phyloP scores from a whole-genome alignment of 176 grass and related monocot species.

The Oryza meyeriana region DNA sequence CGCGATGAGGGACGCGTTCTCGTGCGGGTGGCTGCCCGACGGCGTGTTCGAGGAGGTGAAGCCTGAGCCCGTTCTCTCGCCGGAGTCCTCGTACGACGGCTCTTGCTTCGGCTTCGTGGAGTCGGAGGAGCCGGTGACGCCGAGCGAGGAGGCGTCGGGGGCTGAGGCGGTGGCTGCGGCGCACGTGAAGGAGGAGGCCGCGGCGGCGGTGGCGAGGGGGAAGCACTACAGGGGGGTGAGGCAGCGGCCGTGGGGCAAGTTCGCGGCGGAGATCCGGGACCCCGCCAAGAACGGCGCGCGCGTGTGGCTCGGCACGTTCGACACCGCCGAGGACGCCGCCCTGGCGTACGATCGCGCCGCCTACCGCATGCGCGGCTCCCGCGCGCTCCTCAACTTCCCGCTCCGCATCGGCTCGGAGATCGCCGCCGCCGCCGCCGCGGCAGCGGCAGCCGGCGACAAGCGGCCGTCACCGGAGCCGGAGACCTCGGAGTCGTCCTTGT shows the following conservation, averaged over 20 bases:
- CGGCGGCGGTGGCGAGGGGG: conserved; percentile 30
- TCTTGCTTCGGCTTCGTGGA: neutral
- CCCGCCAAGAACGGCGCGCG: conserved; percentile 92
- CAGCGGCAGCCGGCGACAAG: conserved; percentile 32
- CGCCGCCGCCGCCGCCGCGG: neutral
- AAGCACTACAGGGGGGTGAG: conserved; percentile 84
- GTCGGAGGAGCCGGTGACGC: conserved; percentile 1
- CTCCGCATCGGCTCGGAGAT: conserved; percentile 69
- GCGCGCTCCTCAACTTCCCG: conserved; percentile 98
- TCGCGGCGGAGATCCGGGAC: conserved; percentile 96
- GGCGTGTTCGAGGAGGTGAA: conserved; percentile 50
- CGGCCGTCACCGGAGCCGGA: conserved; percentile 41
- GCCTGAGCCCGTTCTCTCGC: conserved; percentile 38
- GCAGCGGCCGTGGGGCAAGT: conserved; percentile 98
- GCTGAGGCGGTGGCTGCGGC: neutral
- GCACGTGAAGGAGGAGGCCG: neutral
- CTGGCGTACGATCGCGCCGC: conserved; percentile 87
- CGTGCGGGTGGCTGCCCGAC: conserved; percentile 66
- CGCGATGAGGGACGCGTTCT: conserved; percentile 69
- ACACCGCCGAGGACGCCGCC: conserved; percentile 85
- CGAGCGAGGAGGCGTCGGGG: neutral
- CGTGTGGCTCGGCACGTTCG: conserved; percentile 94
- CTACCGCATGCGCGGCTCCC: conserved; percentile 94
- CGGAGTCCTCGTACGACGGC: conserved; percentile 4
- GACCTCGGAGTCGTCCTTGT: conserved; percentile 37